Base-by-base conservation (phyloP, 2,329 filamentous ascomycete species). In the Apiospora hydei region DNA sequence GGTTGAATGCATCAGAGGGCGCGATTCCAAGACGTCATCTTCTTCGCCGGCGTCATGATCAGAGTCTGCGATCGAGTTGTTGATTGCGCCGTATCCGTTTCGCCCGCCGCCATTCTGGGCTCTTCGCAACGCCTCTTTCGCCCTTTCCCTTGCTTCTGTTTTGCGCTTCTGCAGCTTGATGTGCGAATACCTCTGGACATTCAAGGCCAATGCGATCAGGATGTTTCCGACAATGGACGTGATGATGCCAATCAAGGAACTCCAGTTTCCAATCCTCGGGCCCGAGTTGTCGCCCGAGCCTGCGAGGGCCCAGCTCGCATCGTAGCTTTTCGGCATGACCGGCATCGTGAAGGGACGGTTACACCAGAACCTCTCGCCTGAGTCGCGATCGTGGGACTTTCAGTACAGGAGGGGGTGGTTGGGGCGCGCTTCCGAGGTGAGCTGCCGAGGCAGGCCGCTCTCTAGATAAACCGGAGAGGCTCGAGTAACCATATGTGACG, bases 111-210 rank as follows among this genome's bases (percentile, higher is more conserved):
- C 75, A 44, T 78, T 80, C 74, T 81, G 82, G 10, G 81, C 80
- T 57, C 84, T 85, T 76, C 87, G 88, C 77, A 87, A 78, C n/a
- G 87, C 85, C 69, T 87, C 84, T 75, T 85, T 88, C 61, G 88
- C 86, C 67, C 85, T 87, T 73, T 87, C 85, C 69, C 88, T 87
- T 66, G 87, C 84, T 74, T 89, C 87, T 66, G 88, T 86, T 76
- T 88, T 90, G 80, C 95, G 91, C 77, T 91, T 88, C 74, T 94
- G 91, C 74, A 99, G 88, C 71, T 92, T 90, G 72, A 96, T 94
- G 80, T 99, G 96, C 46, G 96, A 96, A 81, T 98, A 98, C 75
- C 96, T 91, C 83, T 99, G 96, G 69, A 97, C 96, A 80, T 99
- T 99, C 73, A 99, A 89, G 16, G 96, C 96, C 74, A 99, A 91